Base-by-base conservation (phyloP, 148 eudicot species). In the Salicornia ramosissima region DNA sequence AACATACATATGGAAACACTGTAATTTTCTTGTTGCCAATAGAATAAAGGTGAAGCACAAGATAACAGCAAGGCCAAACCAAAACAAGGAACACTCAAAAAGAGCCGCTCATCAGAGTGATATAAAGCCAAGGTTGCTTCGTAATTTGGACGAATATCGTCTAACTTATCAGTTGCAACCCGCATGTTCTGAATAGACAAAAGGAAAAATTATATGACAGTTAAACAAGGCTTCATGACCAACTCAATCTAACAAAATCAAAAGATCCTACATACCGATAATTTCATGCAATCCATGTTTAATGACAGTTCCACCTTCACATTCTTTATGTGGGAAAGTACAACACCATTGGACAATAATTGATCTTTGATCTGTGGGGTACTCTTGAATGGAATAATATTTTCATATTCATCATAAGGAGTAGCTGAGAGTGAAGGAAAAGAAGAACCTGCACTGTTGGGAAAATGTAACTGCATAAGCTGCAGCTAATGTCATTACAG, bases 131-230 rank as follows among this genome's bases (percentile, higher is more conserved):
- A 50, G 28, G 75, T 74, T 22, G 88, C 86, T 36, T 73, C 64
- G 71, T 90, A 90, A 47, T 59, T 59, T 61, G 93, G 93, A 29
- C 85, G 80, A 50, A 88, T 78, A 67, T 71, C 65, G 74, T 90
- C 91, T 66, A 90, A 58, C 3, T 79, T 71, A 50, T 42, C 65
- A 77, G 80, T 79, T 70, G 63, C 72, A 64, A 83, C 61, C 26
- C 75, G 42, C 22, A 76, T 12, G 75, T 84, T 75, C 93, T 90
- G 82, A 68, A 78, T 28, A 16, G 53, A 22, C 18, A 34, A n/a
- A 56, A 6, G n/a, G 22, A 46, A 13, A 50, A 21, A 19, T 5
- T 36, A 46, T 21, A 54, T 47, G 39, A 28, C 1, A 53, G 25
- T 8, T 18, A 36, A 59, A 55, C 42, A 26, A 25, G 24, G 40